A percentile compares a stretch with the other conserved stretches of the same genome.
phyloP scores from a whole-genome alignment of 2,329 filamentous ascomycete genomes.

The Phialemonium atrogriseum region DNA sequence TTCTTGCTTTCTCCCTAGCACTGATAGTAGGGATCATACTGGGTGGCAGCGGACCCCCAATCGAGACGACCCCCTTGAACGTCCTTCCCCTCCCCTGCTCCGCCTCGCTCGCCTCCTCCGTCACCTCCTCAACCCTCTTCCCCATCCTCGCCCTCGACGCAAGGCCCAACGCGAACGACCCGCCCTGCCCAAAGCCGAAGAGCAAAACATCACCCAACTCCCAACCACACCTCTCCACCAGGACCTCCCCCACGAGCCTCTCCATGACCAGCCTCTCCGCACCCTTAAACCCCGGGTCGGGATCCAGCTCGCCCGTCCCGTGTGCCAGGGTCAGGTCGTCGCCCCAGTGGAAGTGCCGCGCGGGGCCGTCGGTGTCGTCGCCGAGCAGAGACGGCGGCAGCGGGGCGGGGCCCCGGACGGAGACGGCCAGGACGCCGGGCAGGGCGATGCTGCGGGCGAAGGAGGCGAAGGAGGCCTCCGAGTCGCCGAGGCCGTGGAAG shows the following conservation, averaged over 20 bases:
- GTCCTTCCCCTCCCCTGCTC: constrained; percentile 8
- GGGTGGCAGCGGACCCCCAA: constrained; percentile 46
- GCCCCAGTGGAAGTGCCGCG: constrained; percentile 53
- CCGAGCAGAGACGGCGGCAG: constrained; percentile 62
- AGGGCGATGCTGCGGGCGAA: constrained; percentile 64
- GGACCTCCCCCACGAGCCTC: constrained; percentile 39
- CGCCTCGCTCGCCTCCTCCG: constrained; percentile 6
- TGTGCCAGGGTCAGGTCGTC: constrained; percentile 52
- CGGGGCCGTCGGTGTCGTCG: constrained; percentile 13
- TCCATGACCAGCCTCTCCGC: constrained; percentile 37
- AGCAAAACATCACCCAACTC: constrained; percentile 49
- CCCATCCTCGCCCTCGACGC: constrained; percentile 34
- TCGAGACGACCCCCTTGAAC: constrained; percentile 41
- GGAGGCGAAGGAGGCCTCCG: constrained; percentile 55
- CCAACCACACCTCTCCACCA: constrained; percentile 53
- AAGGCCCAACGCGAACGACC: constrained; percentile 50
- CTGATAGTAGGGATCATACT: constrained; percentile 41
- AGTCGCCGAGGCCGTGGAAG: constrained; percentile 79
- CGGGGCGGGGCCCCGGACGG: constrained; percentile 61
- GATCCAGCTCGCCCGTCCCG: constrained; percentile 43
- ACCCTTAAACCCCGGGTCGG: constrained; percentile 52
- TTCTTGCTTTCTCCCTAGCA: constrained; percentile 45
- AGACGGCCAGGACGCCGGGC: constrained; percentile 68
- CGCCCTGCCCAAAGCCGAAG: constrained; percentile 62
- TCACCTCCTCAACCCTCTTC: constrained; percentile 8